These are phyloP conservation scores for Cyberlindnera lachancei DNA, from an alignment of 805 yeast genomes.

Conservation along the genomic window DNA sequence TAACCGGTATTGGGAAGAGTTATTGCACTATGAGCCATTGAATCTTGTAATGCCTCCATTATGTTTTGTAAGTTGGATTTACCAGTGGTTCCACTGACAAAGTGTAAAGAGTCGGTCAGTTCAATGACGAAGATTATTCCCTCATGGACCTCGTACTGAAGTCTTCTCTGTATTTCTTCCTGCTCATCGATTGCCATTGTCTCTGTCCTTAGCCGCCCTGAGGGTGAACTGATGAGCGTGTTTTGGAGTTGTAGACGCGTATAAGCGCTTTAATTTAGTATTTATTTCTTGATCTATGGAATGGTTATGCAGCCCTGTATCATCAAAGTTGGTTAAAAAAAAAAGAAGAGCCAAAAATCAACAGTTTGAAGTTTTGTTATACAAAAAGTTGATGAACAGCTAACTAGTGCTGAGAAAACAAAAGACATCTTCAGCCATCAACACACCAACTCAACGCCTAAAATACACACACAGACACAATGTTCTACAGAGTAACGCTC, in stretches of 20 bases:
- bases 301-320: conserved; percentile 2
- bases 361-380: too few species aligned
- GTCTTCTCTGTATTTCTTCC: conserved; percentile 2
- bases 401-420: too few species aligned
- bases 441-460: conserved; percentile 1
- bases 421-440: too few species aligned
- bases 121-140: conserved; percentile 61
- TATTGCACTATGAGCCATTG: conserved; percentile 60
- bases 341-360: too few species aligned
- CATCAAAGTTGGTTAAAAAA: too few species aligned
- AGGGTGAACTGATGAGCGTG: too few species aligned
- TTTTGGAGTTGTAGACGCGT: too few species aligned
- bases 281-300: too few species aligned
- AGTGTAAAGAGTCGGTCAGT: conserved; percentile 39
- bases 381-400: too few species aligned
- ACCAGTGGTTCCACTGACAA: conserved; percentile 27
- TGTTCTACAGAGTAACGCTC: conserved; percentile 63
- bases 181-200: conserved; percentile 1
- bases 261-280: too few species aligned
- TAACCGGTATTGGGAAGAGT: conserved; percentile 62
- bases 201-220: background rate
- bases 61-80: conserved; percentile 43
- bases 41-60: conserved; percentile 47
- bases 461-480: conserved; percentile 3
- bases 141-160: conserved; percentile 42